Evolutionary conservation across 768 basidiomycete species (phyloP).

Genomic region (Phanerodontia chrysosporium): DNA sequence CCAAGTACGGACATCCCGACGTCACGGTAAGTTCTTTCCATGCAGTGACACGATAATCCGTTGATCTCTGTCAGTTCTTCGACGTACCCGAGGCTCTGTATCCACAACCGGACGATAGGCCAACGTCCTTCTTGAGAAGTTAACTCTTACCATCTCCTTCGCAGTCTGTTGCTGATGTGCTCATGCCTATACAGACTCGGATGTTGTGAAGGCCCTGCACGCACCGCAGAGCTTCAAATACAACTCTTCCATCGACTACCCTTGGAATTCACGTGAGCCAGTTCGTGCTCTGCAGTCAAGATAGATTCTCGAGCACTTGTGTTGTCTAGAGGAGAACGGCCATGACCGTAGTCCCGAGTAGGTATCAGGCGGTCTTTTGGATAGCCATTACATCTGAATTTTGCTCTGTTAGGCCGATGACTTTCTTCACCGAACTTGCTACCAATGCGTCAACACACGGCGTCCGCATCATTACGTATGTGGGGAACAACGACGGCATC

Average conservation of each 20-base stretch:
- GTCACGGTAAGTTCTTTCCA: too few species aligned
- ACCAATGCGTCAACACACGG: conserved; percentile 52
- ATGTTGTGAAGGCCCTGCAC: conserved; percentile 46
- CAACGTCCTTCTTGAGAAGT: conserved; percentile 62
- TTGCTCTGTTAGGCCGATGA: conserved; percentile 46
- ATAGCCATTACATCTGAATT: too few species aligned
- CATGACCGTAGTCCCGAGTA: too few species aligned
- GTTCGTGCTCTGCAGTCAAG: not conserved
- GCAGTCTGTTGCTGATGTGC: too few species aligned
- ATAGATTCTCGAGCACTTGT: not conserved
- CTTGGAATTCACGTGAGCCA: not conserved
- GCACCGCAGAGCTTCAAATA: conserved; percentile 59
- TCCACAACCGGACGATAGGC: conserved; percentile 48
- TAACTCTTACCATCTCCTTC: conserved; percentile 7
- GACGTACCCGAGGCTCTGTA: conserved; percentile 32
- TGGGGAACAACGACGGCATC: conserved; percentile 69
- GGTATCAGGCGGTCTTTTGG: too few species aligned
- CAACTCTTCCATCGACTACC: conserved; percentile 16
- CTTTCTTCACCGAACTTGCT: conserved; percentile 59
- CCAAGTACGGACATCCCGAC: too few species aligned
- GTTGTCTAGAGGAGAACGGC: too few species aligned
- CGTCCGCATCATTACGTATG: conserved; percentile 53
- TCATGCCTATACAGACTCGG: not conserved
- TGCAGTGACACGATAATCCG: not conserved
- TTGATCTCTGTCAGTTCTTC: conserved; percentile 17